Percentiles rank a stretch among this genome's conserved stretches.
Conservation (phyloP, 2,329 filamentous ascomycete genomes). For the Aspergillus jensenii region DNA sequence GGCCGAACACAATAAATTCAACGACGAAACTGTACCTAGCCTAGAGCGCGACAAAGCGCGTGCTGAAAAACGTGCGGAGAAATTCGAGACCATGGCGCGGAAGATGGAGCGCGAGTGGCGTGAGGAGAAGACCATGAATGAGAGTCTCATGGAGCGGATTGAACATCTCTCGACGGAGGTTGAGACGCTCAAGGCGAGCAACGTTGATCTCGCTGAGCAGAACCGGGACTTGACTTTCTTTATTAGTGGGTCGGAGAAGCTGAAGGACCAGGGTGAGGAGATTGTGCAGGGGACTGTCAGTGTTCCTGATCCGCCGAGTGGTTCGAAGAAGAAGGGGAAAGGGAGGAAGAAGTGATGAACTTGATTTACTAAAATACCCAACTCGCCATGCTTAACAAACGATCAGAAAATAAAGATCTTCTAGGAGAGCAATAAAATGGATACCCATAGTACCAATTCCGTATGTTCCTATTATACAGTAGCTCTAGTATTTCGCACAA, state of each 20-base stretch:
- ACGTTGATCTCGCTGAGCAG: conserved; percentile 76
- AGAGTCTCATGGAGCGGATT: conserved; percentile 76
- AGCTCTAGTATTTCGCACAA: neutral
- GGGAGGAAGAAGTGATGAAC: conserved; percentile 22
- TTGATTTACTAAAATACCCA: neutral
- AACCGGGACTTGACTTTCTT: conserved; percentile 87
- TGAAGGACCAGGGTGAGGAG: conserved; percentile 71
- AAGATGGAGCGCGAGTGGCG: conserved; percentile 72
- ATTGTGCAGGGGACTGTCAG: conserved; percentile 71
- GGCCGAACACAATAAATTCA: conserved; percentile 53
- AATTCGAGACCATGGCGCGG: conserved; percentile 73
- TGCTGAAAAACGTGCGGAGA: conserved; percentile 66
- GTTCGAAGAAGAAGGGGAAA: conserved; percentile 49
- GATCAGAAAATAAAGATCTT: neutral
- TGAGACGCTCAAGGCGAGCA: conserved; percentile 57
- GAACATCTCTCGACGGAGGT: conserved; percentile 64
- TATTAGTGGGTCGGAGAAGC: conserved; percentile 77
- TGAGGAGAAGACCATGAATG: conserved; percentile 83
- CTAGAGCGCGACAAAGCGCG: conserved; percentile 74
- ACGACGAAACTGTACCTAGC: conserved; percentile 58
- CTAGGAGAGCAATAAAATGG: neutral
- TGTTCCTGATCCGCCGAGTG: conserved; percentile 54
- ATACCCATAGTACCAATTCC: neutral
- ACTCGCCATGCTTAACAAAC: neutral
- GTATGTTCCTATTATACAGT: neutral